These are phyloP conservation scores for Trichoderma guizhouense DNA, from an alignment of 2,329 filamentous ascomycete genomes.

Conservation along the genomic window DNA sequence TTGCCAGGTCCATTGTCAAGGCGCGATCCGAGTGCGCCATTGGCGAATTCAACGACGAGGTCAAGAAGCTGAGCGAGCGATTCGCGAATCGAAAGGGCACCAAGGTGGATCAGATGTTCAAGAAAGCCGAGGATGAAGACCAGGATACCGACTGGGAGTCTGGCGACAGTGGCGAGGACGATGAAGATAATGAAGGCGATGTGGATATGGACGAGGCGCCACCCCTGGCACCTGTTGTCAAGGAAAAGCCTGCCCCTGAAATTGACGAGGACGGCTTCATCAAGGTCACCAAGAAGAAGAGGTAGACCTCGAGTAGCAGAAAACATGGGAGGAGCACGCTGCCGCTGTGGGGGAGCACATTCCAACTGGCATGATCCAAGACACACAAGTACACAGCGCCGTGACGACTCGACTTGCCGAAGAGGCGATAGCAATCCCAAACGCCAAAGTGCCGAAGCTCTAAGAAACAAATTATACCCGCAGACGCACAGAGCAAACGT, in stretches of 20 bases:
- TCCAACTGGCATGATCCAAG: conserved; percentile 4
- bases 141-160: conserved; percentile 61
- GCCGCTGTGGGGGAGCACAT: background rate
- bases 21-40: conserved; percentile 61
- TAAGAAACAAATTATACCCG: conserved; percentile 18
- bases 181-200: conserved; percentile 55
- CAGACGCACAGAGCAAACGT: background rate
- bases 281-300: conserved; percentile 68
- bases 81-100: conserved; percentile 61
- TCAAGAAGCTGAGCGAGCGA: conserved; percentile 60
- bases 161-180: conserved; percentile 58
- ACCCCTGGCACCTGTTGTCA: conserved; percentile 51
- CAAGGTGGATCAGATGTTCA: conserved; percentile 52
- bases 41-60: conserved; percentile 61
- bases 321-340: background rate
- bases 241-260: conserved; percentile 65
- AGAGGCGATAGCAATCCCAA: conserved; percentile 28
- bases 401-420: conserved; percentile 10
- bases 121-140: conserved; percentile 53
- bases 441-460: conserved; percentile 32
- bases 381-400: conserved; percentile 19
- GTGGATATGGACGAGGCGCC: conserved; percentile 70
- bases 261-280: conserved; percentile 81
- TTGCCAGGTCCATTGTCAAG: conserved; percentile 69
- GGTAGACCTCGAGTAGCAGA: conserved; percentile 36